Base-by-base conservation (phyloP, 1,284 basidiomycete genomes). In the Paramarasmius palmivorus region DNA sequence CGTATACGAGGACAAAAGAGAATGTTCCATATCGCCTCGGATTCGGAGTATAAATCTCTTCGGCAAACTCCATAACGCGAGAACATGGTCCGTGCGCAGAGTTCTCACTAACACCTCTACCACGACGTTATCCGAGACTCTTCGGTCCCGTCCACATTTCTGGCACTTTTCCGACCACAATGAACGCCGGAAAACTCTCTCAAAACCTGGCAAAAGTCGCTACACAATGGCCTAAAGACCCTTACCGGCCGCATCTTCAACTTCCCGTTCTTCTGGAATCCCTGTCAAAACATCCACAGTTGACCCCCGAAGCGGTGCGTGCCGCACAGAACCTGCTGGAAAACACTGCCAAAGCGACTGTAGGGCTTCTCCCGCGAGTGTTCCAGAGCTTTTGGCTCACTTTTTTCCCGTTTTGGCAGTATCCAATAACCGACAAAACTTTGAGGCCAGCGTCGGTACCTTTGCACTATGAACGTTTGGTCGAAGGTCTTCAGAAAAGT, bases 211-310 rank as follows among this genome's bases (percentile, higher is more conserved):
- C 68, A 45, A 64, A 67, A 12, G 76, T 88, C 49, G 84, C 84
- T 1, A 61, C 73, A 53, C 62, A 69, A 45, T 91, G 88, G 86
- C 77, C 80, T 7, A 70, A 68, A 23, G 89, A 91, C 60, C 86
- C 86, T 1, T 86, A 91, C 64, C 76, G 88, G 2, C 87, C 87
- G 0, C 84, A 88, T 59, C 63, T 90, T 3, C 89, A 91, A 68
- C 75, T 91, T 25, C 81, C 78, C 55, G 76, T 66, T 0, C 84
- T 91, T 61, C 72, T 91, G 37, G 67, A 76, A 20, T 83, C 86
- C 0, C 75, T 91, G 50, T 75, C 86, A 1, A 70, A 76, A 0
- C 88, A 91, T 59, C 88, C 89, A 1, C 80, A 75, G 40, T 76
- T 91, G 36, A 84, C 85, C 1, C 71, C 76, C 2, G 66, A 73